Evolutionary conservation across 164 flowering plant species (phyloP).

Genomic region (Akebia trifoliata): DNA sequence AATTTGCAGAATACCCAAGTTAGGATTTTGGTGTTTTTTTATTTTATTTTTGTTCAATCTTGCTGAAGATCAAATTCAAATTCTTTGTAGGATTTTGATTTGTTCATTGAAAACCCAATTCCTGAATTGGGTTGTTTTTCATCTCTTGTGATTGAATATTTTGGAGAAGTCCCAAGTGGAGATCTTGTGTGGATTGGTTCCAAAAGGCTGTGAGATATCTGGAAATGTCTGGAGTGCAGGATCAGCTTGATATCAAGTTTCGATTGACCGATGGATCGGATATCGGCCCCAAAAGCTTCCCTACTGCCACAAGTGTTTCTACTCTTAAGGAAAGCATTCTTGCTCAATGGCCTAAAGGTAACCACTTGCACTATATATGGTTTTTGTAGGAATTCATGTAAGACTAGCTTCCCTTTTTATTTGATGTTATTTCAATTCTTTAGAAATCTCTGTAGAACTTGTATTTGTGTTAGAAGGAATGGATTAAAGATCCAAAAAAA

Average conservation of each 20-base stretch:
- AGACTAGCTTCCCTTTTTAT: background rate
- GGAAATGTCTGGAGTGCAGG: slow-evolving; percentile 63
- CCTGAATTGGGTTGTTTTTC: background rate
- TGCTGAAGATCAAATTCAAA: no score
- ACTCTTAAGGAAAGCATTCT: slow-evolving; percentile 73
- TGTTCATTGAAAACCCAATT: background rate
- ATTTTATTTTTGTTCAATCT: background rate
- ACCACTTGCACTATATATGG: background rate
- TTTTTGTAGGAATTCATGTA: background rate
- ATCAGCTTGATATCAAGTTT: slow-evolving; percentile 77
- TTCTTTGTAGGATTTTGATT: no score
- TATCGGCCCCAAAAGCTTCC: slow-evolving; percentile 71
- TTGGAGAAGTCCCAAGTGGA: slow-evolving; percentile 15
- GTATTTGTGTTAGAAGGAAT: background rate
- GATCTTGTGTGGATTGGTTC: slow-evolving; percentile 19
- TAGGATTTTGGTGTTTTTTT: slow-evolving; percentile 9
- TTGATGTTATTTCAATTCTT: background rate
- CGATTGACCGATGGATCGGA: slow-evolving; percentile 76
- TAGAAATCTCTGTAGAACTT: background rate
- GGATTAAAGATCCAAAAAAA: background rate
- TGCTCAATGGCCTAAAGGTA: slow-evolving; percentile 94
- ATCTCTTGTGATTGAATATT: background rate
- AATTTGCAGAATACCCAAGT: slow-evolving; percentile 10
- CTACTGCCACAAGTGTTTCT: slow-evolving; percentile 65
- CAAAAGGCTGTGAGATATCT: slow-evolving; percentile 7